A percentile compares a stretch with the other conserved stretches of the same genome.
phyloP scores from a whole-genome alignment of 192 early-diverging fungal genomes.

The Backusella sp. region DNA sequence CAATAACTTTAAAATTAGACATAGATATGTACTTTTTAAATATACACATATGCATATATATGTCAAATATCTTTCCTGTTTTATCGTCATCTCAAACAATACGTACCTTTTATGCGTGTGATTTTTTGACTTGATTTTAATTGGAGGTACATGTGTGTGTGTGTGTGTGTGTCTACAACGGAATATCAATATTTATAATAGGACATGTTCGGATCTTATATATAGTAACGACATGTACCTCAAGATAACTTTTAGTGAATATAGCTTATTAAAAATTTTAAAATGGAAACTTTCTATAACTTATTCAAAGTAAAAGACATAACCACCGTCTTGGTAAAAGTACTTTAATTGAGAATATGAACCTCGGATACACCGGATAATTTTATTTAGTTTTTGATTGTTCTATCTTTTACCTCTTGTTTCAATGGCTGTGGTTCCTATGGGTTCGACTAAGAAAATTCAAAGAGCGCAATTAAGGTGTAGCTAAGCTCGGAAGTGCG shows the following conservation, averaged over 20 bases:
- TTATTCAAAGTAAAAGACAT: neutral
- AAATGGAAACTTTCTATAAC: conserved; percentile 1
- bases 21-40: too few species aligned
- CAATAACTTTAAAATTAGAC: neutral
- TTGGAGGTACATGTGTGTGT: neutral
- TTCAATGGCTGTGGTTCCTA: neutral
- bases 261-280: neutral
- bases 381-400: neutral
- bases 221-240: neutral
- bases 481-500: neutral
- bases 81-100: neutral
- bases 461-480: neutral
- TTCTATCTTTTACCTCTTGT: neutral
- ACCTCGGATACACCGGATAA: neutral
- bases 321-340: neutral
- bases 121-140: neutral
- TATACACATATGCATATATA: neutral
- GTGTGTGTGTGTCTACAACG: neutral
- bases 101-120: neutral
- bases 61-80: neutral
- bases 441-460: neutral
- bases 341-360: neutral
- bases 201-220: neutral
- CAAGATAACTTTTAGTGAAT: neutral
- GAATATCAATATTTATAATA: neutral